Evolutionary conservation across 2,329 filamentous ascomycete genomes (phyloP).

Genomic region (Fusarium sacchari): DNA sequence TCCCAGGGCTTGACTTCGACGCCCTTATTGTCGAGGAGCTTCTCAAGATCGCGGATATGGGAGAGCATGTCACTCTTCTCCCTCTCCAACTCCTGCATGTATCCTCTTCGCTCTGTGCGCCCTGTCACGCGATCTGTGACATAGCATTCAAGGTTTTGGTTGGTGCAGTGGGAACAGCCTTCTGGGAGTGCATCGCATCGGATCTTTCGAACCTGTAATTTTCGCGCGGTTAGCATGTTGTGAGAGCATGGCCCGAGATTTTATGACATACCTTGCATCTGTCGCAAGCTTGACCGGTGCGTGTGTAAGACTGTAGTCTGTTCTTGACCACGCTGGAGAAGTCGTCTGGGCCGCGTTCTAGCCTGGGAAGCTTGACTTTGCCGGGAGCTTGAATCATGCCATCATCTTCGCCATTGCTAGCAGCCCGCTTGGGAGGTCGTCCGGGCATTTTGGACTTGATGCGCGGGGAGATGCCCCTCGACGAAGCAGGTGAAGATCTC

Average conservation of each 20-base stretch:
- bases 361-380: constrained; percentile 61
- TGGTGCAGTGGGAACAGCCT: constrained; percentile 83
- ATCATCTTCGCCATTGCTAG: constrained; percentile 47
- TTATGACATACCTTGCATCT: constrained; percentile 76
- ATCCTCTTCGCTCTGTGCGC: constrained; percentile 80
- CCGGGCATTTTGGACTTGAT: constrained; percentile 39
- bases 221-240: constrained; percentile 17
- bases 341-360: constrained; percentile 60
- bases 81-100: constrained; percentile 79
- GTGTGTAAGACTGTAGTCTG: constrained; percentile 64
- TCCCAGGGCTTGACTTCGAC: constrained; percentile 67
- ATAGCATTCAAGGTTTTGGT: constrained; percentile 80
- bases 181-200: constrained; percentile 83
- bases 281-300: constrained; percentile 88
- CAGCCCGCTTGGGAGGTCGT: constrained; percentile 39
- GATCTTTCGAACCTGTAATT: constrained; percentile 79
- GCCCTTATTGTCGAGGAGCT: constrained; percentile 69
- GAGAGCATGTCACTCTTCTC: constrained; percentile 74
- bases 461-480: constrained; percentile 33
- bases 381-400: constrained; percentile 38
- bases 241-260: background rate
- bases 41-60: constrained; percentile 75
- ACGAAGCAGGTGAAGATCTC: constrained; percentile 25
- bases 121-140: constrained; percentile 90
- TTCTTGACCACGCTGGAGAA: constrained; percentile 67